phyloP scores from a whole-genome alignment of 495 filamentous ascomycete genomes.

The Penicillium steckii region DNA sequence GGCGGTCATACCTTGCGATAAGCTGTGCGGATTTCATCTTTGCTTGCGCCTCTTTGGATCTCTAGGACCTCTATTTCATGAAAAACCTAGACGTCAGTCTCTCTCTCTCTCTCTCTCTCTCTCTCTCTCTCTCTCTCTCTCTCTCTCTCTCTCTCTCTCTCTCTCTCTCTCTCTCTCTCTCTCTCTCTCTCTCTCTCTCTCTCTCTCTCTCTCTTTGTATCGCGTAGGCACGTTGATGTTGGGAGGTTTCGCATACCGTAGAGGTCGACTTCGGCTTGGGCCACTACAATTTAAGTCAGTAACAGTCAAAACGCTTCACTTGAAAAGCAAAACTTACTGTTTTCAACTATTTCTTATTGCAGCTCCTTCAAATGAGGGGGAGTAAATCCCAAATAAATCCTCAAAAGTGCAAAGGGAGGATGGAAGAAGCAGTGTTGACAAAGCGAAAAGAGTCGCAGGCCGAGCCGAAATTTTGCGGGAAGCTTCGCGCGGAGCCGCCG shows the following conservation, averaged over 20 bases:
- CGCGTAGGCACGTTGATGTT: not conserved
- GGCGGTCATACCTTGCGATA: conserved; percentile 77
- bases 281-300: conserved; percentile 35
- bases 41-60: conserved; percentile 64
- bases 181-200: not conserved
- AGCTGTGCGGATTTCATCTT: conserved; percentile 91
- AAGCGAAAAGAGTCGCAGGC: conserved; percentile 10
- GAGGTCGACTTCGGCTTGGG: conserved; percentile 40
- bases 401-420: conserved; percentile 1
- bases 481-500: conserved; percentile 32
- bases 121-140: not conserved
- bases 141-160: not conserved
- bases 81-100: conserved; percentile 16
- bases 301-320: conserved; percentile 1
- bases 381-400: not conserved
- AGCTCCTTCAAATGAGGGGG: not conserved
- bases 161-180: not conserved
- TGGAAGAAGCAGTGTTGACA: conserved; percentile 11
- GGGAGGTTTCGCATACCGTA: conserved; percentile 34
- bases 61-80: conserved; percentile 66
- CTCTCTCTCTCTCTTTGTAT: not conserved
- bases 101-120: not conserved
- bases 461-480: conserved; percentile 25
- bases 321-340: conserved; percentile 2
- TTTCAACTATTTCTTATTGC: not conserved